phyloP scores from a whole-genome alignment of 139 green algal genomes.

The Tetraselmis striata region DNA sequence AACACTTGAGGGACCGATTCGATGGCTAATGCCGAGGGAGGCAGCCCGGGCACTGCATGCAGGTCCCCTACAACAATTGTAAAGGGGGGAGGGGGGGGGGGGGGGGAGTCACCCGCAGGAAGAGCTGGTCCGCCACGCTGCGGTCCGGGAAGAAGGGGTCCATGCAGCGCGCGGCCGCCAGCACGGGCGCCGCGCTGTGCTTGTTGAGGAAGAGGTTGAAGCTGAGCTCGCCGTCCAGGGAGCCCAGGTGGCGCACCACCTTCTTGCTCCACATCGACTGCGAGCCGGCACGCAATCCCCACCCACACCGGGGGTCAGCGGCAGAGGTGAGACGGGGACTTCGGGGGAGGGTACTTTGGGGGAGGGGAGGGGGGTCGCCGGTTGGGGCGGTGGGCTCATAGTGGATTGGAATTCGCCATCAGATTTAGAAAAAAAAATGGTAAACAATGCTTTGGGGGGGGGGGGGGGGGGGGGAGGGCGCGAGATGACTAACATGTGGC shows the following conservation, averaged over 20 bases:
- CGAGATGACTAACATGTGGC: too few relatives aligned
- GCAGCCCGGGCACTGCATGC: too few relatives aligned
- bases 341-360: too few relatives aligned
- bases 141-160: not conserved
- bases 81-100: not conserved
- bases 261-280: not conserved
- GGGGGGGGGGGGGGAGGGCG: too few relatives aligned
- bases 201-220: slow-evolving; percentile 1
- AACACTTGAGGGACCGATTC: too few relatives aligned
- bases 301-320: not conserved
- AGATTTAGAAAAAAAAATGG: not conserved
- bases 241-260: not conserved
- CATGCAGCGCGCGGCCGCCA: not conserved
- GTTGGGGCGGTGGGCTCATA: not conserved
- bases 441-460: not conserved
- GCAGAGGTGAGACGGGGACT: not conserved
- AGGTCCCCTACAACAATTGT: too few relatives aligned
- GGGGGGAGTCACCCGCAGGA: not conserved
- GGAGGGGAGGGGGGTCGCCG: not conserved
- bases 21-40: too few relatives aligned
- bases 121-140: not conserved
- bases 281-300: not conserved
- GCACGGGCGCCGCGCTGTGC: not conserved
- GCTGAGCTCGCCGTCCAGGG: not conserved
- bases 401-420: not conserved